phyloP scores from a whole-genome alignment of 169 alveolate species.

The Plasmodium blacklocki region DNA sequence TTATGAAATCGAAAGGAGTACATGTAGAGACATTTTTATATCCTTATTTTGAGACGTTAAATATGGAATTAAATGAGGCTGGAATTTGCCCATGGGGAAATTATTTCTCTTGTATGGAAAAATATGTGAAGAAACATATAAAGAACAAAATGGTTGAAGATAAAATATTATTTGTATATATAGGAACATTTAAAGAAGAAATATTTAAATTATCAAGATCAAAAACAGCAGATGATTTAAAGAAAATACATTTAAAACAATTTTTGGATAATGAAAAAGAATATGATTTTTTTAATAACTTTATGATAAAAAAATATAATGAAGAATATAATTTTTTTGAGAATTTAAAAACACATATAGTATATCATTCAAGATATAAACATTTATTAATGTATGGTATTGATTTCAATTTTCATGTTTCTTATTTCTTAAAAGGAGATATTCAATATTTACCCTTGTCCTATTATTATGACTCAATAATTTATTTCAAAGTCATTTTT shows the following conservation, averaged over 20 bases:
- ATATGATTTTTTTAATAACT: slow-evolving; percentile 49
- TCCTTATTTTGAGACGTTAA: slow-evolving; percentile 67
- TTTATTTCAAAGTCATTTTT: slow-evolving; percentile 59
- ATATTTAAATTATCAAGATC: slow-evolving; percentile 57
- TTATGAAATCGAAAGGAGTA: slow-evolving; percentile 63
- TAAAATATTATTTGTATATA: slow-evolving; percentile 42
- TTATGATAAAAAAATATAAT: slow-evolving; percentile 52
- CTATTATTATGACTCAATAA: slow-evolving; percentile 68
- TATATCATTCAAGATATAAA: slow-evolving; percentile 56
- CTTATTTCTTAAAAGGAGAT: slow-evolving; percentile 47
- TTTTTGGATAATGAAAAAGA: slow-evolving; percentile 35
- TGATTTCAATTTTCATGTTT: slow-evolving; percentile 66
- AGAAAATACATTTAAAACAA: slow-evolving; percentile 48
- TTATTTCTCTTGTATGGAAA: slow-evolving; percentile 52
- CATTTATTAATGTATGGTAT: slow-evolving; percentile 37
- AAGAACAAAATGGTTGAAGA: slow-evolving; percentile 1
- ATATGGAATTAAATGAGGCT: slow-evolving; percentile 37
- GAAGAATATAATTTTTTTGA: slow-evolving; percentile 56
- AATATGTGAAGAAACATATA: slow-evolving; percentile 9
- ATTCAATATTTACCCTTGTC: slow-evolving; percentile 55
- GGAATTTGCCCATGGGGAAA: slow-evolving; percentile 16
- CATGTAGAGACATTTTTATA: slow-evolving; percentile 66
- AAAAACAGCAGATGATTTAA: slow-evolving; percentile 45
- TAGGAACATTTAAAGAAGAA: slow-evolving; percentile 63
- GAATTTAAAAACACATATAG: slow-evolving; percentile 23